Evolutionary conservation across 179 eudicot genomes (phyloP).

Genomic region (Silene vulgaris): DNA sequence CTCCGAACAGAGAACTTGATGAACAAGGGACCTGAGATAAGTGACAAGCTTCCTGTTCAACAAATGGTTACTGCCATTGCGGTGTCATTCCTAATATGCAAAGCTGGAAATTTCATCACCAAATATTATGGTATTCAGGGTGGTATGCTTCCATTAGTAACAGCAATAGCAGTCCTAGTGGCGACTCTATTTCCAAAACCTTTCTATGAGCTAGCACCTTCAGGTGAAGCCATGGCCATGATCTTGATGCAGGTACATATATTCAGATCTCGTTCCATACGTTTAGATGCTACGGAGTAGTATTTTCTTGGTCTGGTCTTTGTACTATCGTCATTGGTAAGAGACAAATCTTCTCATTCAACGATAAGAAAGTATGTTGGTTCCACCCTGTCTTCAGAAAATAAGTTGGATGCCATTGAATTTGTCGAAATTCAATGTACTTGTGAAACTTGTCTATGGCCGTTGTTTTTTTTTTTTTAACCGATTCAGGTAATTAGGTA

Average conservation of each 20-base stretch:
- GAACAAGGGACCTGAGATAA: slow-evolving; percentile 37
- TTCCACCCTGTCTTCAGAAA: not conserved
- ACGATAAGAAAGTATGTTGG: not conserved
- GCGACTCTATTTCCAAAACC: slow-evolving; percentile 67
- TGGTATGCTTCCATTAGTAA: slow-evolving; percentile 68
- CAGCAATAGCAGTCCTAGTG: slow-evolving; percentile 65
- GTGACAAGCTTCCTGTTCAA: slow-evolving; percentile 54
- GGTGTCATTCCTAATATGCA: slow-evolving; percentile 78
- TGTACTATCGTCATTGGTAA: not conserved
- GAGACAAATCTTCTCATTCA: not conserved
- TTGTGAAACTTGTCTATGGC: not conserved
- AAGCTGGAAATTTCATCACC: slow-evolving; percentile 47
- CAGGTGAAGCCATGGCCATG: slow-evolving; percentile 79
- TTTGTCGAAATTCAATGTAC: not conserved
- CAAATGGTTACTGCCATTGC: slow-evolving; percentile 69
- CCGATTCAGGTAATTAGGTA: too few relatives aligned
- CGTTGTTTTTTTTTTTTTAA: not conserved
- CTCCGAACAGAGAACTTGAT: slow-evolving; percentile 30
- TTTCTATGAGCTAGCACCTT: slow-evolving; percentile 61
- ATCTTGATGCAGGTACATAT: slow-evolving; percentile 69
- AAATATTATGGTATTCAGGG: slow-evolving; percentile 63
- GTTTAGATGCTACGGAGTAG: too few relatives aligned
- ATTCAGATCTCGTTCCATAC: slow-evolving; percentile 1
- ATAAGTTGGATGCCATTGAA: not conserved
- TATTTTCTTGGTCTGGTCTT: not conserved